Evolutionary conservation across 1,284 basidiomycete genomes (phyloP).

Genomic region (Dichomitus squalens): DNA sequence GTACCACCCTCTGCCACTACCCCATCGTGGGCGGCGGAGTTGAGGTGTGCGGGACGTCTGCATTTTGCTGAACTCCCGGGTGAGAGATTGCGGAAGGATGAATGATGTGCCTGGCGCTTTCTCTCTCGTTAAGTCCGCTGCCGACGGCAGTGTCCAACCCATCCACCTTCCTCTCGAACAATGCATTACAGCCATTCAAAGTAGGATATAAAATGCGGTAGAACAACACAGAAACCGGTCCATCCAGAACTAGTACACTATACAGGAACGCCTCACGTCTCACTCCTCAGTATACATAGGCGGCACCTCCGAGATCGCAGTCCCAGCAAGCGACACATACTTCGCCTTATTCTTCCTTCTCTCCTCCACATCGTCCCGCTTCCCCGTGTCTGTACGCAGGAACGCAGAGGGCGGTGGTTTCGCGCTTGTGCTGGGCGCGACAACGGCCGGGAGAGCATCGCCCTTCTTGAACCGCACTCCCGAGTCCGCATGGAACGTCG

Average conservation of each 20-base stretch:
- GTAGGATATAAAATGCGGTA: no score
- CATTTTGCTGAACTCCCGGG: slow-evolving; percentile 37
- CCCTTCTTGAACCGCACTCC: slow-evolving; percentile 8
- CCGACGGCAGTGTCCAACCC: no score
- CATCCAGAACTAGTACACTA: background rate
- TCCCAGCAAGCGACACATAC: background rate
- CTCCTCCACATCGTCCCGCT: background rate
- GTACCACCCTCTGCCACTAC: slow-evolving; percentile 50
- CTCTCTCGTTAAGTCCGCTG: no score
- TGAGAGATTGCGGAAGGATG: no score
- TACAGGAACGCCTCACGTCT: background rate
- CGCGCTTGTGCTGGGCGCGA: no score
- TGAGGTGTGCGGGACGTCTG: slow-evolving; percentile 30
- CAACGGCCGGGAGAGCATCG: no score
- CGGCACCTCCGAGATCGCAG: slow-evolving; percentile 11
- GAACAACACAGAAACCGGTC: no score
- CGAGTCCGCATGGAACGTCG: slow-evolving; percentile 11
- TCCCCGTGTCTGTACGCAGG: background rate
- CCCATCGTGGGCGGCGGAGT: background rate
- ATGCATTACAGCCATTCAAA: no score
- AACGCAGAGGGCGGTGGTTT: background rate
- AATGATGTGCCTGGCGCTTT: no score
- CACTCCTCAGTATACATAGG: slow-evolving; percentile 8
- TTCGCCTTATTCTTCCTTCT: background rate
- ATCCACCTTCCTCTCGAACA: no score